Evolutionary conservation across 2,329 filamentous ascomycete genomes (phyloP).

Genomic region (Colletotrichum karsti): DNA sequence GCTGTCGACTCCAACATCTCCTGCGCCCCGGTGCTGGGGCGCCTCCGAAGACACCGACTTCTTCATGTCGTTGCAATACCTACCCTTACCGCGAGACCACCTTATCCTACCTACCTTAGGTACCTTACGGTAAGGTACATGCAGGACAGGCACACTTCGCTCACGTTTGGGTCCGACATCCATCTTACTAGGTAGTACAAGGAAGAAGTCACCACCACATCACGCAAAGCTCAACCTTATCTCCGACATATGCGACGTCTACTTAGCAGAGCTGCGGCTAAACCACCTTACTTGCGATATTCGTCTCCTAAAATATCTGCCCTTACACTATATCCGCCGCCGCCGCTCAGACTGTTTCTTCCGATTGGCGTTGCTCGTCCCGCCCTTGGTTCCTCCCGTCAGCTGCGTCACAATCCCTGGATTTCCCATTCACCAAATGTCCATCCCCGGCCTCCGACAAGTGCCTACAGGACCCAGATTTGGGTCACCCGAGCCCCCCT

Average conservation of each 20-base stretch:
- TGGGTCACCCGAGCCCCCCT: neutral
- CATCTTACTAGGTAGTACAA: neutral
- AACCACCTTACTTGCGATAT: neutral
- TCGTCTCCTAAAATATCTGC: neutral
- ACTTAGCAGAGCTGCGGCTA: too few relatives aligned
- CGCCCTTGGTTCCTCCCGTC: neutral
- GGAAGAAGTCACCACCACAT: neutral
- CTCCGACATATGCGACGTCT: neutral
- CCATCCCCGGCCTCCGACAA: neutral
- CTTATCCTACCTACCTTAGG: too few relatives aligned
- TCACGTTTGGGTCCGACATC: too few relatives aligned
- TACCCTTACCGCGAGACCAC: neutral
- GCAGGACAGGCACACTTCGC: neutral
- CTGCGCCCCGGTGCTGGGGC: neutral
- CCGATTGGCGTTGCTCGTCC: neutral
- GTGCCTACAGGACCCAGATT: conserved; percentile 7
- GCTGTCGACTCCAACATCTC: neutral
- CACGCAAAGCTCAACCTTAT: neutral
- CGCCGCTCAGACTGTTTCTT: neutral
- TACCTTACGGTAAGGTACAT: neutral
- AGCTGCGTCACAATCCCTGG: neutral
- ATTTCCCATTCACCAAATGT: neutral
- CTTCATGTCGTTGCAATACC: neutral
- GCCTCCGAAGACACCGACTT: neutral
- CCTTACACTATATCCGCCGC: neutral